These are phyloP conservation scores for Phylloporus arenicola DNA, from an alignment of 768 basidiomycete species.

Conservation along the genomic window DNA sequence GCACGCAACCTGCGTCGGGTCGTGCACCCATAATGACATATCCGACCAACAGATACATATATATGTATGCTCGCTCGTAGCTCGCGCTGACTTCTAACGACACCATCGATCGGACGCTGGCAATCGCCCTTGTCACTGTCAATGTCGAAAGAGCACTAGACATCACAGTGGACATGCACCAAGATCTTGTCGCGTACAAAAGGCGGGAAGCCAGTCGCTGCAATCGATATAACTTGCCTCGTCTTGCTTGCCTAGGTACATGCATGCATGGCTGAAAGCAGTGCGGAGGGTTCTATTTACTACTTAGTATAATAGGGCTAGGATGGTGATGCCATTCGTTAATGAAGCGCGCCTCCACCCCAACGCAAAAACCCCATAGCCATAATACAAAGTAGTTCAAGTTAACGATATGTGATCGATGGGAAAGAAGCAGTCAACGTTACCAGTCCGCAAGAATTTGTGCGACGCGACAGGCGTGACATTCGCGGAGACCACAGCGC, in stretches of 20 bases:
- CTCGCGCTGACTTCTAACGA: slow-evolving; percentile 37
- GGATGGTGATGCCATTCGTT: too few species aligned
- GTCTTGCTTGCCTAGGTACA: too few species aligned
- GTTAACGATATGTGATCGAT: too few species aligned
- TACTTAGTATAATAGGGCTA: too few species aligned
- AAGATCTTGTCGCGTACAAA: slow-evolving; percentile 35
- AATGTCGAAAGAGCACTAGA: slow-evolving; percentile 43
- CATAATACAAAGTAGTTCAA: too few species aligned
- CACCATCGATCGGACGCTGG: slow-evolving; percentile 30
- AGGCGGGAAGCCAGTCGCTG: slow-evolving; percentile 38
- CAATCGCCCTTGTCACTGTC: slow-evolving; percentile 34
- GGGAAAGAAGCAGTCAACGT: not conserved
- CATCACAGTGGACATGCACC: slow-evolving; percentile 23
- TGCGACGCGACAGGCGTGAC: not conserved
- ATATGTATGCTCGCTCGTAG: slow-evolving; percentile 6
- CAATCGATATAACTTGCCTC: slow-evolving; percentile 27
- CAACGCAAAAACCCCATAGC: too few species aligned
- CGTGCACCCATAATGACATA: not conserved
- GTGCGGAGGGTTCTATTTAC: too few species aligned
- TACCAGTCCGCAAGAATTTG: not conserved
- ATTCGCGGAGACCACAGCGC: not conserved
- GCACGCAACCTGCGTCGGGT: slow-evolving; percentile 33
- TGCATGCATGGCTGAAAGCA: too few species aligned
- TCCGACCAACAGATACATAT: not conserved
- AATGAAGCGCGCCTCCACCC: too few species aligned